A percentile compares a stretch with the other conserved stretches of the same genome.
phyloP scores from a whole-genome alignment of 1,284 basidiomycete species.

The Cryptococcus jaspeensis region DNA sequence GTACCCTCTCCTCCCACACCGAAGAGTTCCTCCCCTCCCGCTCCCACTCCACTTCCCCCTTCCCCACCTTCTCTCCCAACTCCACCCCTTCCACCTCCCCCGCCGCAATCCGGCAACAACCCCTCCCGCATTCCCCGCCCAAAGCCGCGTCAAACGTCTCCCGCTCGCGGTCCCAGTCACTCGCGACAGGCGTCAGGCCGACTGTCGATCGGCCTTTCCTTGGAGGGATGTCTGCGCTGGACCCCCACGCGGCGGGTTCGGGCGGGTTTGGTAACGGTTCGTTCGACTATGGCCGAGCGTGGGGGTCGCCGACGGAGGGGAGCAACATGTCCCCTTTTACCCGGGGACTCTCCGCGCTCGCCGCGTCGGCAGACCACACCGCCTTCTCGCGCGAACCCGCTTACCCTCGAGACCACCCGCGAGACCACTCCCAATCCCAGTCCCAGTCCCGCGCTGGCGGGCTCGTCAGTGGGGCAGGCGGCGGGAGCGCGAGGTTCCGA shows the following conservation, averaged over 20 bases:
- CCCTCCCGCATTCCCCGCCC: slow-evolving; percentile 39
- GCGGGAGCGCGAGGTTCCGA: too few relatives aligned
- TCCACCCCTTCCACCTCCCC: slow-evolving; percentile 41
- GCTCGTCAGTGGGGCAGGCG: too few relatives aligned
- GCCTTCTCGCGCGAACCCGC: not conserved
- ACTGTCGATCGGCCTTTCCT: slow-evolving; percentile 30
- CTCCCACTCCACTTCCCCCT: slow-evolving; percentile 31
- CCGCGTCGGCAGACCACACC: too few relatives aligned
- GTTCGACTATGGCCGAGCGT: slow-evolving; percentile 17
- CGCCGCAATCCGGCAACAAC: slow-evolving; percentile 12
- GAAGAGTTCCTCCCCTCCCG: slow-evolving; percentile 41
- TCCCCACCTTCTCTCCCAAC: slow-evolving; percentile 47
- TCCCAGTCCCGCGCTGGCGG: not conserved
- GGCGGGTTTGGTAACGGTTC: too few relatives aligned
- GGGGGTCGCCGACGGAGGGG: slow-evolving; percentile 32
- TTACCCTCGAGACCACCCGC: too few relatives aligned
- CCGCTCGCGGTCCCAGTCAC: slow-evolving; percentile 43
- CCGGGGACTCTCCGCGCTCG: slow-evolving; percentile 20
- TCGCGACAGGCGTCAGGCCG: slow-evolving; percentile 42
- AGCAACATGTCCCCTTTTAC: slow-evolving; percentile 49
- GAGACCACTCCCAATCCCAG: too few relatives aligned
- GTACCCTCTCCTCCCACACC: slow-evolving; percentile 45
- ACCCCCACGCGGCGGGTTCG: too few relatives aligned
- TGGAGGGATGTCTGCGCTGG: slow-evolving; percentile 34
- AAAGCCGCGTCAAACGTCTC: slow-evolving; percentile 41